phyloP scores from a whole-genome alignment of 805 yeast species.

The Wickerhamiella alocasiicola region DNA sequence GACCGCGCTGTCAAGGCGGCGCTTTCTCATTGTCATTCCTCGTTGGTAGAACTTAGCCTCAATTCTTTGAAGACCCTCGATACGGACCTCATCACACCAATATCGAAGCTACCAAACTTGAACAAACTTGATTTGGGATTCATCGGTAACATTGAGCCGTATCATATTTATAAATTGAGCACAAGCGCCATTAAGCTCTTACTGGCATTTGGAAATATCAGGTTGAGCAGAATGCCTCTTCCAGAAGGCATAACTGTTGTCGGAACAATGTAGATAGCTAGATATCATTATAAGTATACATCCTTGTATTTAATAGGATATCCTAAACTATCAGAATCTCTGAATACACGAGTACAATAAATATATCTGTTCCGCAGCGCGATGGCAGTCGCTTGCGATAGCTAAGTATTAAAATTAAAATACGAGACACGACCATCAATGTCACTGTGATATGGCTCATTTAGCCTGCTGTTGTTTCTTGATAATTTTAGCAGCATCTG shows the following conservation, averaged over 20 bases:
- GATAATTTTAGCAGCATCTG: background rate
- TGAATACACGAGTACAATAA: background rate
- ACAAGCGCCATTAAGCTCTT: constrained; percentile 47
- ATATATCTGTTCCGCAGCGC: no score
- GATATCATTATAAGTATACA: background rate
- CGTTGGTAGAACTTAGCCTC: constrained; percentile 56
- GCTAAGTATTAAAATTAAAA: no score
- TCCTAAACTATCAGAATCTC: background rate
- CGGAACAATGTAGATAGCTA: constrained; percentile 20
- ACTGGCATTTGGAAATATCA: constrained; percentile 58
- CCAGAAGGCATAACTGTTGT: constrained; percentile 21
- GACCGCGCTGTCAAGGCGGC: constrained; percentile 51
- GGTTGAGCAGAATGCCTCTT: constrained; percentile 24
- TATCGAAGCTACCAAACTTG: constrained; percentile 40
- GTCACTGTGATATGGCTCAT: no score
- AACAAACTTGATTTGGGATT: constrained; percentile 68
- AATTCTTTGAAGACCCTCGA: constrained; percentile 60
- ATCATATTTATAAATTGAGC: constrained; percentile 44
- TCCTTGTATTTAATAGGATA: background rate
- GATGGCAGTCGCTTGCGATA: no score
- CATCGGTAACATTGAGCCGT: constrained; percentile 63
- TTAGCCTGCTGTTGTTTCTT: background rate
- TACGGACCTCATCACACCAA: constrained; percentile 24
- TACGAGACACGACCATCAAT: no score
- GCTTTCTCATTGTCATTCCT: constrained; percentile 47